A percentile compares a stretch with the other conserved stretches of the same genome.
Conservation (phyloP, 768 basidiomycete species). For the Leccinum subtestaceum region DNA sequence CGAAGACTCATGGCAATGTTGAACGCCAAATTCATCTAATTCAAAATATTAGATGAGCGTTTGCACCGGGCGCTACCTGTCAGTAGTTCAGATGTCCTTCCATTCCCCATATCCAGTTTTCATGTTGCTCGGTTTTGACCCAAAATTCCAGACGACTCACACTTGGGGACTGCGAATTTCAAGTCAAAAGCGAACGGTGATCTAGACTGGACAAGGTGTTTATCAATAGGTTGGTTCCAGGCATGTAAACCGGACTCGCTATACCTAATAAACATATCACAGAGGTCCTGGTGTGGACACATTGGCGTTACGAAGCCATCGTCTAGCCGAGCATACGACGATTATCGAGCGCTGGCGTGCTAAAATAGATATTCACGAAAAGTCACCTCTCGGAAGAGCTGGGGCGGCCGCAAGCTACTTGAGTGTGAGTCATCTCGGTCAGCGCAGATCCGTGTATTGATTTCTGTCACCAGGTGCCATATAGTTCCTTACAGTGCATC, state of each 20-base stretch:
- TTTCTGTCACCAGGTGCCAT: slow-evolving; percentile 47
- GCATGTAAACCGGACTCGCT: background rate
- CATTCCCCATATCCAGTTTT: too few species aligned
- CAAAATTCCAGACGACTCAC: background rate
- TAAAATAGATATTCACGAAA: background rate
- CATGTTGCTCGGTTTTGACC: slow-evolving; percentile 1
- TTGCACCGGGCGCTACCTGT: too few species aligned
- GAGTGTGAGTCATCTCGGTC: slow-evolving; percentile 51
- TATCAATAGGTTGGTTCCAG: slow-evolving; percentile 4
- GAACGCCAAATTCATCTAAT: too few species aligned
- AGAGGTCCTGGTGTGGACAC: background rate
- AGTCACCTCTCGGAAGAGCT: slow-evolving; percentile 66
- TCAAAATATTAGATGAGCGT: too few species aligned
- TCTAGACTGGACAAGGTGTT: background rate
- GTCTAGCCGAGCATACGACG: background rate
- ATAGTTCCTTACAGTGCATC: slow-evolving; percentile 49
- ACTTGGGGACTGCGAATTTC: background rate
- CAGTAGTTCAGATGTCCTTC: too few species aligned
- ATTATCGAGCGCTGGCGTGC: background rate
- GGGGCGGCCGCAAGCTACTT: slow-evolving; percentile 85
- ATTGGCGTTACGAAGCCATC: background rate
- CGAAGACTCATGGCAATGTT: too few species aligned
- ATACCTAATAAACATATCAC: slow-evolving; percentile 2
- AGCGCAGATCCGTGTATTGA: slow-evolving; percentile 3
- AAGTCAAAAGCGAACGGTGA: background rate